These are phyloP conservation scores for Irpex sp. DNA, from an alignment of 1,284 basidiomycete species.

Conservation along the genomic window DNA sequence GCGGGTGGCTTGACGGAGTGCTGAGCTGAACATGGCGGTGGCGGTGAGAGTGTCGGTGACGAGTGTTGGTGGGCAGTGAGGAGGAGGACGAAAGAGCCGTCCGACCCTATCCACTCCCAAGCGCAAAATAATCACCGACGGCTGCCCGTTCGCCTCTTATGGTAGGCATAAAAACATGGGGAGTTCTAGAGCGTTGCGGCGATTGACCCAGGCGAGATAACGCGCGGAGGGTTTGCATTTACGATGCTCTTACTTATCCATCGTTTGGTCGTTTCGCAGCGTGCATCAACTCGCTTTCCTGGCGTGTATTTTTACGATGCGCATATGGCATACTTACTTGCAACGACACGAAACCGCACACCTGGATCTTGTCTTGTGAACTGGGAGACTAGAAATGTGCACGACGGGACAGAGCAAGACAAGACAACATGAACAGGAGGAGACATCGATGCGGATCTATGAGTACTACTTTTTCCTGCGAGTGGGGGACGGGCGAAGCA, in stretches of 20 bases:
- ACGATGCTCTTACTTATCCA: not conserved
- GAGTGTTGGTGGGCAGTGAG: no score
- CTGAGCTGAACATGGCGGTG: slow-evolving; percentile 6
- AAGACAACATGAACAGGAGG: not conserved
- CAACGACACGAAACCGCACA: not conserved
- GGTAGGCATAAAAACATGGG: not conserved
- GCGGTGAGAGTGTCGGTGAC: not conserved
- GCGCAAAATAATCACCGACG: not conserved
- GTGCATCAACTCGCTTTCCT: not conserved
- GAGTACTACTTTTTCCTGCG: slow-evolving; percentile 13
- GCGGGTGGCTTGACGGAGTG: slow-evolving; percentile 5
- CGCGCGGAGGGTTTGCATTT: not conserved
- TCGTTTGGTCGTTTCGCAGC: not conserved
- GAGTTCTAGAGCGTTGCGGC: not conserved
- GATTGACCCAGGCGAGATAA: not conserved
- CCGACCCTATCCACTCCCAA: not conserved
- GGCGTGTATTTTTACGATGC: not conserved
- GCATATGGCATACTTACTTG: not conserved
- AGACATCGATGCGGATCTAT: not conserved
- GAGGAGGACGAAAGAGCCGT: not conserved
- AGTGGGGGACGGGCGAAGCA: slow-evolving; percentile 12
- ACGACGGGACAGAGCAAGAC: not conserved
- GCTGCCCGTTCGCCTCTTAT: slow-evolving; percentile 1
- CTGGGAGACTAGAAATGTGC: not conserved
- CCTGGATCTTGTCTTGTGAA: not conserved